These are phyloP conservation scores for Monosporascus sp. DNA, from an alignment of 2,329 filamentous ascomycete species.

Conservation along the genomic window DNA sequence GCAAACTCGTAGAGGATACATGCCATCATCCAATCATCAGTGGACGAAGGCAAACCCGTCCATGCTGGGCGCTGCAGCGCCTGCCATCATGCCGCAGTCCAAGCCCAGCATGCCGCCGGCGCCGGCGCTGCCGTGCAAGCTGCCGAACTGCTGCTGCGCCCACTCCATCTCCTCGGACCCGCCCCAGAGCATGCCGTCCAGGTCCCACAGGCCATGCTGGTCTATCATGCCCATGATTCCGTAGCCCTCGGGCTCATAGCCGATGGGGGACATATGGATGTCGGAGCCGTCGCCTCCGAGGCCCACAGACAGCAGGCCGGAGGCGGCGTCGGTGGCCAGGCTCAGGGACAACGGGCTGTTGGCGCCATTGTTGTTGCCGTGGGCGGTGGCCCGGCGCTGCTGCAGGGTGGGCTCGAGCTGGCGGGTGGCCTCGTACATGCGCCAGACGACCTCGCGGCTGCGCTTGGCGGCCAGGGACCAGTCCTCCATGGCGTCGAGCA, in stretches of 20 bases:
- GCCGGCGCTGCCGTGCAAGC: slow-evolving; percentile 13
- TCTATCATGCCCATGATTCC: slow-evolving; percentile 50
- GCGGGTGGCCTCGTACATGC: slow-evolving; percentile 56
- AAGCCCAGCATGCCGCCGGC: slow-evolving; percentile 26
- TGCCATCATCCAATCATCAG: slow-evolving; percentile 17
- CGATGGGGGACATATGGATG: slow-evolving; percentile 47
- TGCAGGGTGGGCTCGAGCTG: slow-evolving; percentile 31
- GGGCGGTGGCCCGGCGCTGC: slow-evolving; percentile 24
- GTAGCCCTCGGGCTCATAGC: slow-evolving; percentile 44
- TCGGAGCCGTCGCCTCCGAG: slow-evolving; percentile 31
- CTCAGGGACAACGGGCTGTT: slow-evolving; percentile 24
- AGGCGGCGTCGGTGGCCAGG: slow-evolving; percentile 30
- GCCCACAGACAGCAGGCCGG: slow-evolving; percentile 20
- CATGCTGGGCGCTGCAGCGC: slow-evolving; percentile 28
- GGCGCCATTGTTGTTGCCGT: slow-evolving; percentile 16
- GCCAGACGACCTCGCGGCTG: slow-evolving; percentile 57
- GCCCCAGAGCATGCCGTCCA: slow-evolving; percentile 52
- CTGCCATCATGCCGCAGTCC: slow-evolving; percentile 34
- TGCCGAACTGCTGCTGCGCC: slow-evolving; percentile 26
- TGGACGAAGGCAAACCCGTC: slow-evolving; percentile 40
- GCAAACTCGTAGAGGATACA: background rate
- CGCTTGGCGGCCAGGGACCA: slow-evolving; percentile 60
- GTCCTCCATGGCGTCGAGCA: slow-evolving; percentile 59
- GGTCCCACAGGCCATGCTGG: slow-evolving; percentile 50
- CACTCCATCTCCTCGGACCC: slow-evolving; percentile 34